Base-by-base conservation (phyloP, 257 asterid species). In the Orobanche coerulescens region DNA sequence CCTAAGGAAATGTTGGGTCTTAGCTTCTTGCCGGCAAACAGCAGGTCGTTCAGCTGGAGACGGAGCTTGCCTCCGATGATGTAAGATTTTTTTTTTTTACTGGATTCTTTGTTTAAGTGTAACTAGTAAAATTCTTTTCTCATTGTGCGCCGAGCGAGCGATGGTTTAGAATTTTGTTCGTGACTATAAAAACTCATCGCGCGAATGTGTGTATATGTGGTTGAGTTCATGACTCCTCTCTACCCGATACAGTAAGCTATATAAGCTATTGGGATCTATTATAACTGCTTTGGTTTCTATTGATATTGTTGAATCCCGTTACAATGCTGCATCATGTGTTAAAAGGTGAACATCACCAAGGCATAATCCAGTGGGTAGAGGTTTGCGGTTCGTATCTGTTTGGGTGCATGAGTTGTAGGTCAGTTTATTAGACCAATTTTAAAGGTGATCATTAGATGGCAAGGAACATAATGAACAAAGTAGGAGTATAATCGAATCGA, bases 1-100 rank as follows among this genome's bases (percentile, higher is more conserved):
- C 85, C 88, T 8, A 84, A 83, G 43, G 93, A 82, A 70, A 84
- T 84, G 82, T 85, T 88, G 46, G 96, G 96, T 49, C 95, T 92
- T 39, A 92, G 76, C 83, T 78, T 88, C 75, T 66, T 81, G 6
- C 81, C 74, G 3, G 43, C 67, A 28, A 82, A 54, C 31, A 16
- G 67, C 50, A 76, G 69, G 66, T 55, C 85, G 25, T 80, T 62
- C 73, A 72, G 80, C 78, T 85, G 96, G 95, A 82, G 66, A 70
- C 64, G 71, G 68, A 77, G 82, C 61, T 49, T 72, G 75, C 78
- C 79, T 68, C 67, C 74, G 71, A 67, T 79, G 67, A 76, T 76
- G 37, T 80, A 71, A 70, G 4, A 40, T 19, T 4, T 6, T 5
- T 2, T 12, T 22, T 4, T 50, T 26, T 55, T 18, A 14, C 44